Evolutionary conservation across 192 early-diverging fungal genomes (phyloP), one percentile per base, ranked within the genome.

Genomic region (Coemansia erecta): DNA sequence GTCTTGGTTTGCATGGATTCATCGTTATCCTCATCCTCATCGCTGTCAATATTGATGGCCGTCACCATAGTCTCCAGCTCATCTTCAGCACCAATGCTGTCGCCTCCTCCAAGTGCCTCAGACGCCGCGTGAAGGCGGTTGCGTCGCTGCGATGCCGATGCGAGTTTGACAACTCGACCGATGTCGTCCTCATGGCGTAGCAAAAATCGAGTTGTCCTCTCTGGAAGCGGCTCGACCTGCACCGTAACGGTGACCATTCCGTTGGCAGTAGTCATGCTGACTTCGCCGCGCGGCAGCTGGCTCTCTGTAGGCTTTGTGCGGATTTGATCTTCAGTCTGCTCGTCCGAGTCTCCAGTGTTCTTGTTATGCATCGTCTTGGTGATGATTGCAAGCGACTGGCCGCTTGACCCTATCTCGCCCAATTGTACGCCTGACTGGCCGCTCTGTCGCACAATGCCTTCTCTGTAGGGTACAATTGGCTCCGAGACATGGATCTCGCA

Each of bases 381-480:
- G 7, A 77, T 70, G 23, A 72, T 69, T 0, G 75, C 75, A 18
- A 78, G 59, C 10, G 47, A 48, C 41, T 71, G 65, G 37, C 75
- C 75, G 40, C 70, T 69, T 1, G 59, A 47, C 12, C 75, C 75
- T 8, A 69, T 53, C 35, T 69, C 75, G 45, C 75, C 70, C 35
- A 78, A 33, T 6, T 55, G 53, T 22, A 78, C 70, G 22, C 60
- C 63, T 8, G 60, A 64, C 68, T 80, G 77, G 10, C 49, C 71
- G 7, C 24, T 21, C 60, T 80, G 71, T 22, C 71, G 71, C 21
- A 89, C 87, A 26, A 98, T 89, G 1, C 92, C 94, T 75, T 99
- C 98, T 48, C 94, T 86, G 80, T 95, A 99, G 33, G 96, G 95
- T 2, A 99, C 96, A 67, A 99, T 92, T 0, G 98, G 96, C 54